Base-by-base conservation (phyloP, 441 rosid genomes). In the Rhodomyrtus psidioides region DNA sequence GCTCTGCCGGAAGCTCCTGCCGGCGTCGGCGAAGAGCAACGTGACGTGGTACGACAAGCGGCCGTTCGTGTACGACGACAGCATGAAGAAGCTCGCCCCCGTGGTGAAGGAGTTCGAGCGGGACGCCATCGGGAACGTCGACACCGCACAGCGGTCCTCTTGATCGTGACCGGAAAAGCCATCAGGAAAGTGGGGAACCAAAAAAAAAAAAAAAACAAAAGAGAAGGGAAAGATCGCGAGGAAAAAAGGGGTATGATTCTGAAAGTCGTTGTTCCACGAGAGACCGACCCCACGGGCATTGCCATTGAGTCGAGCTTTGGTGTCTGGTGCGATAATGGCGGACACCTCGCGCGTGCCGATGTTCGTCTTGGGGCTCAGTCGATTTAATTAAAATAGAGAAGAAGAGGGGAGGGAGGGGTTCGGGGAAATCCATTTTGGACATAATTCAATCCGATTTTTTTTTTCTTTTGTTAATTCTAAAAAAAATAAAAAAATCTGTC, bases 51-150 rank as follows among this genome's bases (percentile, higher is more conserved):
- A 90, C 86, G 88, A 91, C 23, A 93, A 93, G 88, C 92, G 91
- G 24, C 97, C 97, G 3, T 94, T 84, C 85, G 94, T 95, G 79
- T 95, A 91, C 28, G 97, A 95, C 28, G 94, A 94, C 53, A 93
- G 85, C 75, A 93, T 93, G 97, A 95, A 91, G 94, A 94, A 93
- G 88, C 93, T 94, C 10, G 92, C 85, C 28, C 85, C 82, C 14
- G 90, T 89, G 30, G 84, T 95, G 90, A 93, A 92, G 90, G 93
- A 90, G 70, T 95, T 93, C 74, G 96, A 94, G 91, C 90, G 84
- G 58, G 83, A 87, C 39, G 90, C 94, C 79, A 89, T 95, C 6
- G 95, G 95, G 87, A 84, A 76, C 54, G 84, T 84, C 46, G 58
- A 82, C 28, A 13, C 60, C n/a, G 27, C 84, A 0, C 58, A 42